phyloP scores from a whole-genome alignment of 208 protist genomes.

The Trypanosoma cruzi region DNA sequence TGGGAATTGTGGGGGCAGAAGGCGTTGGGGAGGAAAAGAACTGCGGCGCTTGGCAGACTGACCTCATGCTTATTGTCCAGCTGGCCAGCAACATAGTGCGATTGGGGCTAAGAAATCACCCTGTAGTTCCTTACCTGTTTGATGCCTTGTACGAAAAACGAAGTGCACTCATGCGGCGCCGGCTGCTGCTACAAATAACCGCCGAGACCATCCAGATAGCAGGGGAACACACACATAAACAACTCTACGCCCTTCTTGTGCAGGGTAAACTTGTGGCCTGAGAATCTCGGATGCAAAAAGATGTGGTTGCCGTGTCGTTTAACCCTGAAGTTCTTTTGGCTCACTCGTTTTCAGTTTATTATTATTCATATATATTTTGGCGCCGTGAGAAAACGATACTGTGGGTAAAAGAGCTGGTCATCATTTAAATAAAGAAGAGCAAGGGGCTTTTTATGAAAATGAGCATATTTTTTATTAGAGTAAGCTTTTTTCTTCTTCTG shows the following conservation, averaged over 20 bases:
- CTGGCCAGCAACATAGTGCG: slow-evolving; percentile 25
- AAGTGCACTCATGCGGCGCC: slow-evolving; percentile 56
- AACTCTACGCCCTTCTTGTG: slow-evolving; percentile 36
- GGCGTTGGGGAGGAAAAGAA: not conserved
- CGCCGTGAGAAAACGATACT: no score
- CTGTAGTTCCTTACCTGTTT: slow-evolving; percentile 46
- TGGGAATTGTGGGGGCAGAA: slow-evolving; percentile 3
- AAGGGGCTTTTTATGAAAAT: no score
- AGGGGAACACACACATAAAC: slow-evolving; percentile 42
- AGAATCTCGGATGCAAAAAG: not conserved
- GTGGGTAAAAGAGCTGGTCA: no score
- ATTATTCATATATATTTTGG: not conserved
- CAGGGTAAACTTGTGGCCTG: slow-evolving; percentile 30
- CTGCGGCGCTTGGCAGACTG: slow-evolving; percentile 12
- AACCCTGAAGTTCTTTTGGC: not conserved
- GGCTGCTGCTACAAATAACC: slow-evolving; percentile 47
- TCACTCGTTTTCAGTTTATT: not conserved
- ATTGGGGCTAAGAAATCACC: slow-evolving; percentile 25
- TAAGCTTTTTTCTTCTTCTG: no score
- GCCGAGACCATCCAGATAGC: slow-evolving; percentile 43
- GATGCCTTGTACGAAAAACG: slow-evolving; percentile 54
- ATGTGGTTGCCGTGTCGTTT: not conserved
- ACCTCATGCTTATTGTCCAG: slow-evolving; percentile 26
- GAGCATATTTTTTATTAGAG: no score
- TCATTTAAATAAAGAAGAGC: not conserved